Base-by-base conservation (phyloP, 371 early-diverging fungal genomes). In the Conidiobolus incongruus region DNA sequence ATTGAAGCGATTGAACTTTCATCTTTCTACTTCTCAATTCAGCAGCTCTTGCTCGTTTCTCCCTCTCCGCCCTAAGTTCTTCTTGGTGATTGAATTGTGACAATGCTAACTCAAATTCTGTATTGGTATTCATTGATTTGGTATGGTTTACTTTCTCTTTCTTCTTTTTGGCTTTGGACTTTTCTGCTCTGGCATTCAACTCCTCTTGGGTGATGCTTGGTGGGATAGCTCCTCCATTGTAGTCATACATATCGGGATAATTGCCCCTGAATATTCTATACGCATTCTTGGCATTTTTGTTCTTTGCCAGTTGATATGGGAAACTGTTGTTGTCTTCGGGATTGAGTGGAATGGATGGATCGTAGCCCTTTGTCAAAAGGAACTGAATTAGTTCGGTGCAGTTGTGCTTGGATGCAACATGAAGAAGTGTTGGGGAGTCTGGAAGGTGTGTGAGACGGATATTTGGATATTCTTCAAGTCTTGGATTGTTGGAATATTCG, bases 251-350 rank as follows among this genome's bases (percentile, higher is more conserved):
- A n/a, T 71, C 68, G 1, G 75, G 73, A 4, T 66, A 34, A 29
- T 66, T 60, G 15, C 58, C 60, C 66, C 79, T 73, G 40, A 65
- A 75, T 15, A 82, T 61, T 23, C 81, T 60, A 55, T 88, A 89
- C 0, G 66, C 73, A 52, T 87, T 84, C 8, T 88, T 62, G 0
- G 75, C 73, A 13, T 66, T 63, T 45, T 82, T 81, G 53, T 73
- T 69, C 36, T 63, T 69, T 7, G 81, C 66, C 4, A 86, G 59
- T 31, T 87, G 83, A 48, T 88, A 92, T 0, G 93, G 76, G 7
- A 77, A 76, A 43, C 68, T 16, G 13, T 34, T 20, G 21, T 32
- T 15, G 35, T 28, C 8, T 13, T 7, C 29, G 16, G 13, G 22
- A 33, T 28, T 13, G 8, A 23, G 59, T 12, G 69, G 60, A 2